These are phyloP conservation scores for Trichosporon sp. DNA, from an alignment of 1,284 basidiomycete species.

Conservation along the genomic window DNA sequence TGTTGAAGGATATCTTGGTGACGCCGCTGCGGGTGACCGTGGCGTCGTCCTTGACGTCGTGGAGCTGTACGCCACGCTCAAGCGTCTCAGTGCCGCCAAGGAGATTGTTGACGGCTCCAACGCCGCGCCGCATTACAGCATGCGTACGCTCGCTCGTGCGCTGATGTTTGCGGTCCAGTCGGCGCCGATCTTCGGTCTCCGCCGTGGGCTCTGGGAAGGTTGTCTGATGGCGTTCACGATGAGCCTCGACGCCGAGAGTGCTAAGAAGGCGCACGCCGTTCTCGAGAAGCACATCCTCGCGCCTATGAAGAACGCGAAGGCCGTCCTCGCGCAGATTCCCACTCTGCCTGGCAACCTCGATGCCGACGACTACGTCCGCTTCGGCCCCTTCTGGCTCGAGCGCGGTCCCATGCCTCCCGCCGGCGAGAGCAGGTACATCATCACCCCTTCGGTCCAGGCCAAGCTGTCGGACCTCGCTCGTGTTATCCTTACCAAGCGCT, in stretches of 20 bases:
- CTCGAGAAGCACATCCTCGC: conserved; percentile 79
- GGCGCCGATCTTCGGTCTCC: conserved; percentile 73
- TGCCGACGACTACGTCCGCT: conserved; percentile 70
- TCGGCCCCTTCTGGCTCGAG: conserved; percentile 90
- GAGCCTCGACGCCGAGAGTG: conserved; percentile 79
- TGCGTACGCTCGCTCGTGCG: conserved; percentile 91
- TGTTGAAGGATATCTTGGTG: conserved; percentile 86
- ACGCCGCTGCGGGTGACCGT: conserved; percentile 79
- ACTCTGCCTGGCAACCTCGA: conserved; percentile 61
- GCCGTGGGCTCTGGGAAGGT: conserved; percentile 91
- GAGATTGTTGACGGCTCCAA: conserved; percentile 93
- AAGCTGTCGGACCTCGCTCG: conserved; percentile 92
- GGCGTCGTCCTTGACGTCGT: conserved; percentile 87
- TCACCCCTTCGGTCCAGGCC: conserved; percentile 93
- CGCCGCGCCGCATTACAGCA: conserved; percentile 93
- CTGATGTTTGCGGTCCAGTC: conserved; percentile 88
- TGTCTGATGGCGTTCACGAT: conserved; percentile 98
- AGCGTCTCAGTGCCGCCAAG: conserved; percentile 75
- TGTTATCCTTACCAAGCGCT: conserved; percentile 83
- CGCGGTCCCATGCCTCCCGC: conserved; percentile 65
- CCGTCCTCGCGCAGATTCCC: conserved; percentile 72
- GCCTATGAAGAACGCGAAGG: conserved; percentile 77
- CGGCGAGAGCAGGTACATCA: conserved; percentile 77
- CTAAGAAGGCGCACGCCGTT: conserved; percentile 67
- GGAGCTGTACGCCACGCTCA: conserved; percentile 85